Conservation (phyloP, 495 filamentous ascomycete genomes). For the Neurospora intermedia region DNA sequence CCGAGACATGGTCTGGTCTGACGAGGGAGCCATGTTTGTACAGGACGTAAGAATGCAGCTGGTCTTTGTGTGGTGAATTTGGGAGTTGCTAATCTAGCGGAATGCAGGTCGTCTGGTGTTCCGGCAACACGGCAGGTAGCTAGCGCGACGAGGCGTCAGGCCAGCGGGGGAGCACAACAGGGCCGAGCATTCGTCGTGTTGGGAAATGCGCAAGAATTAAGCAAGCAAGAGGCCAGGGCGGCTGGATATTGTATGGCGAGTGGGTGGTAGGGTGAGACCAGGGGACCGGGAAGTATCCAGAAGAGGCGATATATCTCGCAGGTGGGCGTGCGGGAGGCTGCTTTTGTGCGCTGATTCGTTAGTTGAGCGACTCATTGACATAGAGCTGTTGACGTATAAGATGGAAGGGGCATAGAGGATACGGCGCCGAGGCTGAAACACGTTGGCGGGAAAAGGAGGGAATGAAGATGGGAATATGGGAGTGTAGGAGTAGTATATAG, state of each 20-base stretch:
- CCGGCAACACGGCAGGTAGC: neutral
- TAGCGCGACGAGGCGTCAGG: neutral
- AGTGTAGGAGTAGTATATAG: neutral
- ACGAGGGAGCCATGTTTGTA: slow-evolving; percentile 13
- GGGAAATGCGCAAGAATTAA: neutral
- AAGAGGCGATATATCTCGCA: neutral
- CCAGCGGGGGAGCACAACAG: neutral
- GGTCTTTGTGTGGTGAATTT: neutral
- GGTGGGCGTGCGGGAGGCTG: neutral
- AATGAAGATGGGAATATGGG: neutral
- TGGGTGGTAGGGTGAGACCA: neutral
- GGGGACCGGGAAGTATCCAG: neutral
- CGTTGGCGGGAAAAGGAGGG: neutral
- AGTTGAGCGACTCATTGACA: neutral
- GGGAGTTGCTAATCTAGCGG: neutral
- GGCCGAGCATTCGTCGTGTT: neutral
- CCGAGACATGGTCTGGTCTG: slow-evolving; percentile 31
- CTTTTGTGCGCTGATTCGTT: neutral
- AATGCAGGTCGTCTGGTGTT: neutral
- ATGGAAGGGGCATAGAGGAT: neutral
- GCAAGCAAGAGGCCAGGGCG: neutral
- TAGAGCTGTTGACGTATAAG: neutral
- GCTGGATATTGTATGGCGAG: neutral
- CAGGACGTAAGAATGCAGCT: neutral
- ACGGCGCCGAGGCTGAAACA: neutral